Base-by-base conservation (phyloP, 2,329 filamentous ascomycete genomes). In the Talaromyces pinophilus region DNA sequence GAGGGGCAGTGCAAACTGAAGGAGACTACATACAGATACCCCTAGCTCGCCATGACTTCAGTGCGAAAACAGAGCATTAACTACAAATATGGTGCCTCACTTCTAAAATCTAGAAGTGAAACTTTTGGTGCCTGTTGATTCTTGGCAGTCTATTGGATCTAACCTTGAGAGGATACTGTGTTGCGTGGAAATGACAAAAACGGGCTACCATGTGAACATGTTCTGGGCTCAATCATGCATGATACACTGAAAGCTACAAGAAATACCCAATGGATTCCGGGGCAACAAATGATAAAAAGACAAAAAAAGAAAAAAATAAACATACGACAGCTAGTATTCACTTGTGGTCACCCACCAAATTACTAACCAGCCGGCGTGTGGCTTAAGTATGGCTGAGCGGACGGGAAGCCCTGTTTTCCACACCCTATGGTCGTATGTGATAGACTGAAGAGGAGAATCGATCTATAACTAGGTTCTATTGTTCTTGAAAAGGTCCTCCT, bases 311-410 rank as follows among this genome's bases (percentile, higher is more conserved):
- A 25, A 3, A 25, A 25, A 25, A 25, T 2, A 28, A 28, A 52
- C 48, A 54, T 54, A 54, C 50, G 8, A 19, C 22, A 66, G 22
- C 28, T 54, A 15, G 50, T 25, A 54, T 54, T 54, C 50, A 25
- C 50, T 30, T 30, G 50, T 54, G 50, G 50, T 54, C 50, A 54
- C 50, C 50, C 50, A 54, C 50, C 50, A 30, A 30, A 54, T 25
- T 54, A 54, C 50, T 50, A 46, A 54, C 59, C 65, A 67, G 55
- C 42, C 48, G 68, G 46, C 46, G 46, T 28, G 46, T 28, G 46
- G 46, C 46, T 50, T 50, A 50, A 50, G 46, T 50, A 25, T 6
- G 46, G 46, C 46, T 50, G 46, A 50, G 46, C 22, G 46, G 46
- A 50, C 46, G 46, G 46, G 46, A 50, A 28, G 46, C 46, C 46